Conservation (phyloP, 225 moss, liverwort and hornwort species). For the Climacium dendroides region DNA sequence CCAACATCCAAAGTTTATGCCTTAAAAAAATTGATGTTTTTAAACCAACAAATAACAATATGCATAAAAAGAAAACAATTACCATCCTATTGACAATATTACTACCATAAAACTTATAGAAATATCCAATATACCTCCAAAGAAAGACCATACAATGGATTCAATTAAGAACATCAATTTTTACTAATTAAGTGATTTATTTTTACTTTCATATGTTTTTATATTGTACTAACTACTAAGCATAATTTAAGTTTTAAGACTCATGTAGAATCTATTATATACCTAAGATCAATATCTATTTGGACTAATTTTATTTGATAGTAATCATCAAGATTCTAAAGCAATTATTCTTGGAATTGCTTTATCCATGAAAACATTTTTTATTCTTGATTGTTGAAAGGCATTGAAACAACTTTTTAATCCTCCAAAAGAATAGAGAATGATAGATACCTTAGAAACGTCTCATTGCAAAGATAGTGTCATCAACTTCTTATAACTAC, state of each 20-base stretch:
- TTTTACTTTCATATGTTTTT: not conserved
- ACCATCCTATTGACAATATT: not conserved
- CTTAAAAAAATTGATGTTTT: not conserved
- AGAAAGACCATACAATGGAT: not conserved
- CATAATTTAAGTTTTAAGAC: not conserved
- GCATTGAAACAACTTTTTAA: not conserved
- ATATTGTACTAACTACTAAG: not conserved
- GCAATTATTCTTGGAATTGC: not conserved
- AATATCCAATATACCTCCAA: fast-evolving
- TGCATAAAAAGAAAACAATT: not conserved
- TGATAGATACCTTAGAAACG: not conserved
- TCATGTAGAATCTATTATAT: not conserved
- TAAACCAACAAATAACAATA: not conserved
- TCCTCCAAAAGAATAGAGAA: not conserved
- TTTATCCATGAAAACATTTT: not conserved
- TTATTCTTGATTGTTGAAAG: not conserved
- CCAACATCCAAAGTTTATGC: not conserved
- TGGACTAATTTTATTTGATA: not conserved
- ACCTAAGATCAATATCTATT: not conserved
- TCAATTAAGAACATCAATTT: not conserved
- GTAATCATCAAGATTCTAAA: not conserved
- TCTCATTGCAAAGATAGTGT: not conserved
- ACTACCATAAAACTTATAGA: not conserved
- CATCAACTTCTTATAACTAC: not conserved
- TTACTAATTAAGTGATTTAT: not conserved